These are phyloP conservation scores for Sanghuangporus sanghuang DNA, from an alignment of 1,284 basidiomycete genomes.

Conservation along the genomic window DNA sequence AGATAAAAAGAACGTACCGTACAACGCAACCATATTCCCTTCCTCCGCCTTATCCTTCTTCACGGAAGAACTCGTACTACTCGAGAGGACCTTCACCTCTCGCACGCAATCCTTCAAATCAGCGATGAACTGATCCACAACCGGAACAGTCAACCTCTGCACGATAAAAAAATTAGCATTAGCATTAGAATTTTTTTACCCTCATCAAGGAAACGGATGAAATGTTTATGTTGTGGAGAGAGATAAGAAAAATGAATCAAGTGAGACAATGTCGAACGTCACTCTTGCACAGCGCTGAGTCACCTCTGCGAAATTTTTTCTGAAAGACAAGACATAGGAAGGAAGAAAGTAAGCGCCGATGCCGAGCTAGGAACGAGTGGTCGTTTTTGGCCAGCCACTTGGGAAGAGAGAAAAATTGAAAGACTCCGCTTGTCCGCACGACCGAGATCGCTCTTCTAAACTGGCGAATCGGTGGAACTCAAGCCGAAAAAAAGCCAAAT, in stretches of 20 bases:
- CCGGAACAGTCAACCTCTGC: constrained; percentile 71
- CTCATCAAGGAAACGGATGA: background rate
- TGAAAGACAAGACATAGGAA: too few species aligned
- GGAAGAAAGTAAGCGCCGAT: too few species aligned
- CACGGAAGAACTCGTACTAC: constrained; percentile 39
- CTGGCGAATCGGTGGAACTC: background rate
- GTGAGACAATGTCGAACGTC: background rate
- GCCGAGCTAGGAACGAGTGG: too few species aligned
- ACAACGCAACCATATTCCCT: constrained; percentile 84
- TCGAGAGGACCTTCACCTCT: constrained; percentile 41
- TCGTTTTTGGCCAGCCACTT: too few species aligned
- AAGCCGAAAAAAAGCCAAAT: background rate
- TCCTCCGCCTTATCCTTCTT: constrained; percentile 24
- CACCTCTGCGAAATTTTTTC: too few species aligned
- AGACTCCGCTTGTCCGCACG: too few species aligned
- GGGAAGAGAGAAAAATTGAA: too few species aligned
- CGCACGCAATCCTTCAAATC: constrained; percentile 77
- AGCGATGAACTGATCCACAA: constrained; percentile 73
- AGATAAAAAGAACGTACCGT: constrained; percentile 55
- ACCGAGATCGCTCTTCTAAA: too few species aligned
- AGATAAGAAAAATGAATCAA: background rate
- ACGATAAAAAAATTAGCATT: background rate
- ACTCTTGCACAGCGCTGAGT: background rate
- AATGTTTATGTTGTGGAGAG: background rate
- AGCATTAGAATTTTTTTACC: background rate